Percentiles rank a stretch among this genome's conserved stretches.
These are phyloP conservation scores for Sungouiella blattae DNA, from an alignment of 805 yeast genomes.

Conservation along the genomic window DNA sequence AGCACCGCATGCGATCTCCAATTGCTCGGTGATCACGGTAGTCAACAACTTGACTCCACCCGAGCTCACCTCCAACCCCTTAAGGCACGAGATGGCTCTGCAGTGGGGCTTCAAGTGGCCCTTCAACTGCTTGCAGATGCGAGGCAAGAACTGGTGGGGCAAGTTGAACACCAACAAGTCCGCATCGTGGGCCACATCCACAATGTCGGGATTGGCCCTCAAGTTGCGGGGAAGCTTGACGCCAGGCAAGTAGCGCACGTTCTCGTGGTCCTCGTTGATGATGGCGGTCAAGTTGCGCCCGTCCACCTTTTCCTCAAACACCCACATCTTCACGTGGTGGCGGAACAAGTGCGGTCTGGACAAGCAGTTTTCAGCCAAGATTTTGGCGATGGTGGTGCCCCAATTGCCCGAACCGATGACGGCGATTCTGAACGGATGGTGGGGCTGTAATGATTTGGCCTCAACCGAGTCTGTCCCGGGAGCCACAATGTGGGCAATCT, in stretches of 20 bases:
- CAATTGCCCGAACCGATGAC: conserved; percentile 94
- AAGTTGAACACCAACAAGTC: conserved; percentile 90
- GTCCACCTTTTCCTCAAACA: conserved; percentile 76
- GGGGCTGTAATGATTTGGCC: conserved; percentile 5
- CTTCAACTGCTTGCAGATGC: conserved; percentile 69
- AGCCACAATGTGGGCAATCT: conserved; percentile 14
- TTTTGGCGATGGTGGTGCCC: conserved; percentile 97
- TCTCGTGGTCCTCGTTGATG: conserved; percentile 87
- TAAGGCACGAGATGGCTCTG: conserved; percentile 91
- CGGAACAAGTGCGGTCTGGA: conserved; percentile 71
- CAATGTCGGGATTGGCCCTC: conserved; percentile 81
- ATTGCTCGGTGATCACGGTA: conserved; percentile 69
- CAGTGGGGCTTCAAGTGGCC: conserved; percentile 69
- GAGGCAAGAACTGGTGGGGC: conserved; percentile 92
- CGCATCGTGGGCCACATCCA: conserved; percentile 71
- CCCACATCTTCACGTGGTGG: conserved; percentile 91
- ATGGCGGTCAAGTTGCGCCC: conserved; percentile 85
- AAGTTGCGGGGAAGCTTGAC: conserved; percentile 83
- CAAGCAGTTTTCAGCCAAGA: conserved; percentile 82
- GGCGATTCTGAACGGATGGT: conserved; percentile 33
- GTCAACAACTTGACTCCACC: conserved; percentile 83
- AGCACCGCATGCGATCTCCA: conserved; percentile 93
- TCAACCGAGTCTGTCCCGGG: conserved; percentile 9
- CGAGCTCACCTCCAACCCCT: conserved; percentile 87
- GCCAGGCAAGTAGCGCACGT: conserved; percentile 90